Percentiles rank a stretch among this genome's conserved stretches.
phyloP scores from a whole-genome alignment of 345 rosid genomes.

The Euphorbia pulcherrima region DNA sequence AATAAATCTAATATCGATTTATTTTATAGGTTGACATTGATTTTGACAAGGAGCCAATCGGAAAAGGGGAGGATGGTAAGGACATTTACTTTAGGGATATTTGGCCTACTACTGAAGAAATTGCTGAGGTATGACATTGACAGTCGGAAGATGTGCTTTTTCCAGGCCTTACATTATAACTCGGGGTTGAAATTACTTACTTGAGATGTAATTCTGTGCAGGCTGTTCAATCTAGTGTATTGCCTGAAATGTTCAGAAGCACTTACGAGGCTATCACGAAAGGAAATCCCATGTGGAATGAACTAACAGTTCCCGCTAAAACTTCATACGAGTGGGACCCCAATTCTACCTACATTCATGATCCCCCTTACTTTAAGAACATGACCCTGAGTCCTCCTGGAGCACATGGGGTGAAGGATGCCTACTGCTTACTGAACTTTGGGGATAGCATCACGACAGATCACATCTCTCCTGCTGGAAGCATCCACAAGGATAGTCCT shows the following conservation, averaged over 20 bases:
- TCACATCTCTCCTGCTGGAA: conserved; percentile 98
- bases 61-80: conserved; percentile 80
- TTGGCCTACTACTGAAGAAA: conserved; percentile 91
- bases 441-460: conserved; percentile 99
- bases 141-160: conserved; percentile 7
- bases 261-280: conserved; percentile 89
- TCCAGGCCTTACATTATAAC: conserved; percentile 8
- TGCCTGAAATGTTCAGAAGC: conserved; percentile 91
- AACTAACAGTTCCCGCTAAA: conserved; percentile 55
- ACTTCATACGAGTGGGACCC: conserved; percentile 77
- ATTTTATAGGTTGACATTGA: conserved; percentile 84
- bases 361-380: conserved; percentile 91
- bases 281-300: conserved; percentile 95
- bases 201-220: conserved; percentile 25
- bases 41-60: conserved; percentile 90
- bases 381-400: conserved; percentile 96
- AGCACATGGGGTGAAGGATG: conserved; percentile 82
- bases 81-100: conserved; percentile 73
- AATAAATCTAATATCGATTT: background rate
- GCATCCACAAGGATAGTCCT: conserved; percentile 93
- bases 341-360: conserved; percentile 91
- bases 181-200: conserved; percentile 7
- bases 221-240: conserved; percentile 90
- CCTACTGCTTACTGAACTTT: conserved; percentile 84
- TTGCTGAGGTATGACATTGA: conserved; percentile 62